These are phyloP conservation scores for Mortierella sp. DNA, from an alignment of 371 early-diverging fungal genomes.

Conservation along the genomic window DNA sequence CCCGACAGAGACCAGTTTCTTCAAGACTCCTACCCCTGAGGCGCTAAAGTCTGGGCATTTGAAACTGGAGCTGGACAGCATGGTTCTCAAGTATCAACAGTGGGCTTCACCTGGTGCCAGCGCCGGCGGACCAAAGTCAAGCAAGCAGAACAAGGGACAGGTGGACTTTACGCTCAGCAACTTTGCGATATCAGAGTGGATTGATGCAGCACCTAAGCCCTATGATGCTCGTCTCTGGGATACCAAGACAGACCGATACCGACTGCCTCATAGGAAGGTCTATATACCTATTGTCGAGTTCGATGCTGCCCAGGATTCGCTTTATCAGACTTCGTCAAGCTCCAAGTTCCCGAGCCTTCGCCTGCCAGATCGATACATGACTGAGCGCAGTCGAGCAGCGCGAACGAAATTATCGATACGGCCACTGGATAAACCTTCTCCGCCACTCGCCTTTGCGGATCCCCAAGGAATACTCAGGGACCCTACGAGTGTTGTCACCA, in stretches of 20 bases:
- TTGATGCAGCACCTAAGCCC: constrained; percentile 27
- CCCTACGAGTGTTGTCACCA: constrained; percentile 6
- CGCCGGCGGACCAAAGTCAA: constrained; percentile 21
- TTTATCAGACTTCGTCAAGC: constrained; percentile 26
- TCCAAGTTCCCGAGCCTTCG: constrained; percentile 39
- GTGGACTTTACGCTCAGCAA: constrained; percentile 53
- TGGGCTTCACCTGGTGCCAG: constrained; percentile 14
- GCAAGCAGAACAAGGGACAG: constrained; percentile 26
- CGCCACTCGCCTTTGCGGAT: constrained; percentile 3
- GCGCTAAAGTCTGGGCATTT: constrained; percentile 60
- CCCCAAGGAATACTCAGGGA: not conserved
- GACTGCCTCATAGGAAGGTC: constrained; percentile 32
- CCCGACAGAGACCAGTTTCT: constrained; percentile 51
- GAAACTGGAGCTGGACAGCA: constrained; percentile 59
- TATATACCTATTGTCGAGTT: constrained; percentile 59
- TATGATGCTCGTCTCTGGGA: constrained; percentile 23
- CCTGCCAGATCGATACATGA: constrained; percentile 40
- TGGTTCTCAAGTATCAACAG: constrained; percentile 60
- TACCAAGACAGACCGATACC: constrained; percentile 19
- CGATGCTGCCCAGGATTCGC: constrained; percentile 41
- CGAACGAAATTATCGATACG: constrained; percentile 27
- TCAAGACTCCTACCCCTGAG: constrained; percentile 37
- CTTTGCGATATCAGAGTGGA: constrained; percentile 53
- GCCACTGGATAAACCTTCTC: not conserved
- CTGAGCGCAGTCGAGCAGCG: constrained; percentile 22